These are phyloP conservation scores for Fusarium papillatum DNA, from an alignment of 2,329 filamentous ascomycete species.

Conservation along the genomic window DNA sequence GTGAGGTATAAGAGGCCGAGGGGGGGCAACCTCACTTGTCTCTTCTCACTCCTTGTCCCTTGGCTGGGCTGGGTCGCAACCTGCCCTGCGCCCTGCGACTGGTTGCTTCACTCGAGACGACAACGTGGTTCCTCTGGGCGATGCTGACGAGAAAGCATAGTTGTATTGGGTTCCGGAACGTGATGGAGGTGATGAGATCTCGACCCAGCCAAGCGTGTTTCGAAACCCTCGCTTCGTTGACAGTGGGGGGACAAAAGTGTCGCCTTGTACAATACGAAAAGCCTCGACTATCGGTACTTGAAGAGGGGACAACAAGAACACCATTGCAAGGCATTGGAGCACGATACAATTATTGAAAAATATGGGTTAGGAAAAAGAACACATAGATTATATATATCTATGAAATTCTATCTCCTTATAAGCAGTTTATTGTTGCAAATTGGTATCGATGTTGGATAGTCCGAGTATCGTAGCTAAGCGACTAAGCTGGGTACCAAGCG, in stretches of 20 bases:
- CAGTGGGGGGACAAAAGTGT: not conserved
- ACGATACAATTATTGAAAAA: not conserved
- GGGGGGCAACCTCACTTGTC: conserved; percentile 5
- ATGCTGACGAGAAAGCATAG: conserved; percentile 10
- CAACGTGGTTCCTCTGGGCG: conserved; percentile 32
- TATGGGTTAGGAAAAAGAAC: not conserved
- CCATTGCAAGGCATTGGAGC: not conserved
- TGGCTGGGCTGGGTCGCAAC: conserved; percentile 31
- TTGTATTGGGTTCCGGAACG: conserved; percentile 8
- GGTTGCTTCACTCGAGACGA: conserved; percentile 12
- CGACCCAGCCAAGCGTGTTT: not conserved
- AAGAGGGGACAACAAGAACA: not conserved
- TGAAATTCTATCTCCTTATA: not conserved
- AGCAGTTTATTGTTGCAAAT: not conserved
- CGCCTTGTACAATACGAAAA: not conserved
- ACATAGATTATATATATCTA: not conserved
- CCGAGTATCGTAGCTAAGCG: not conserved
- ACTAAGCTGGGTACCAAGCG: not conserved
- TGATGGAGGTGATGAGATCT: conserved; percentile 16
- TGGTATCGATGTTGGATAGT: not conserved
- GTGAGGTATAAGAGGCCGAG: conserved; percentile 30
- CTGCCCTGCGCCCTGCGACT: conserved; percentile 25
- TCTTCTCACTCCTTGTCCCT: conserved; percentile 1
- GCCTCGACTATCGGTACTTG: not conserved
- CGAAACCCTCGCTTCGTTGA: not conserved